These are phyloP conservation scores for Scleroderma citrinum DNA, from an alignment of 768 basidiomycete genomes.

Conservation along the genomic window DNA sequence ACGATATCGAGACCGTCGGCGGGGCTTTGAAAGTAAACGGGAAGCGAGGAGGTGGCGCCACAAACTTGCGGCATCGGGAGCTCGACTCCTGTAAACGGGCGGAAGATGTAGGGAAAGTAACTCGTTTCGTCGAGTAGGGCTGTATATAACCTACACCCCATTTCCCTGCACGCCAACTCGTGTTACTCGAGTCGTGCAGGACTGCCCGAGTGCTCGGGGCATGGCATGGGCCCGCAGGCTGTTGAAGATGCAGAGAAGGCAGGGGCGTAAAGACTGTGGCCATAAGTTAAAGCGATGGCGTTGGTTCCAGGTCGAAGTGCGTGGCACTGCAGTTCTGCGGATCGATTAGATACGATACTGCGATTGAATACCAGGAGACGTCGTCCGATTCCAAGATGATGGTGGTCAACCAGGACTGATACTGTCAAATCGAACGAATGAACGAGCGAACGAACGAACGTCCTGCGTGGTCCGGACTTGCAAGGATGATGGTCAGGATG, in stretches of 20 bases:
- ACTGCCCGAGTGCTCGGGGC: slow-evolving; percentile 11
- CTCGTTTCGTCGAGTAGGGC: slow-evolving; percentile 7
- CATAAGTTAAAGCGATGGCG: slow-evolving; percentile 16
- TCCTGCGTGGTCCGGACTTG: slow-evolving; percentile 23
- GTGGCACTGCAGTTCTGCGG: slow-evolving; percentile 7
- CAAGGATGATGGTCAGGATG: slow-evolving; percentile 3
- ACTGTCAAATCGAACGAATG: no score
- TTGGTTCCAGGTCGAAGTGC: slow-evolving; percentile 2
- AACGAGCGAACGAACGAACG: slow-evolving; percentile 23
- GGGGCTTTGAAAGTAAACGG: slow-evolving; percentile 27
- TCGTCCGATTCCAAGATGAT: slow-evolving; percentile 8
- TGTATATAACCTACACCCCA: not conserved
- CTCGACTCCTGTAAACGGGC: slow-evolving; percentile 4
- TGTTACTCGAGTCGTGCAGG: slow-evolving; percentile 24
- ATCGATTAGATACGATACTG: slow-evolving; percentile 6
- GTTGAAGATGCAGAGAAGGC: not conserved
- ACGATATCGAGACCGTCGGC: slow-evolving; percentile 34
- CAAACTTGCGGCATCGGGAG: slow-evolving; percentile 7
- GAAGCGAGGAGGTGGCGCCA: slow-evolving; percentile 17
- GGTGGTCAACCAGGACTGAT: slow-evolving; percentile 17
- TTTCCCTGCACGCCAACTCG: slow-evolving; percentile 4
- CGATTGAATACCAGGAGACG: slow-evolving; percentile 5
- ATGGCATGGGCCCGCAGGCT: not conserved
- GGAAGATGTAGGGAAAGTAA: slow-evolving; percentile 14
- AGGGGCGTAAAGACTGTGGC: slow-evolving; percentile 2